Evolutionary conservation across 805 yeast genomes (phyloP), one percentile per base, ranked within the genome.

Genomic region (Candida dendrica): DNA sequence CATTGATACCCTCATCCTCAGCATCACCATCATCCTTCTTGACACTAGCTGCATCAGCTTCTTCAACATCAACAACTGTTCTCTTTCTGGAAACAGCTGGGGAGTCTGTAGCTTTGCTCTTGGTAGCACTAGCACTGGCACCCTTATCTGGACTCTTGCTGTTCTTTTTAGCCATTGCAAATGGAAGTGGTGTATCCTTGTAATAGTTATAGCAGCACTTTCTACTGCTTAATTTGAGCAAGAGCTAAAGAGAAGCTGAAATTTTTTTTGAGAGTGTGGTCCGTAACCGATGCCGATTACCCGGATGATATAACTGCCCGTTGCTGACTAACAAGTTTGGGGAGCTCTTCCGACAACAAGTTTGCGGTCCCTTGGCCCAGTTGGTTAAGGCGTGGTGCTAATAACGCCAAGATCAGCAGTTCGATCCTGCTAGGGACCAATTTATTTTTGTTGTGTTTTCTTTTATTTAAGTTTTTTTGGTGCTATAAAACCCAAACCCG

Each of bases 341-440:
- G n/a, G n/a, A n/a, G n/a, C n/a, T n/a, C n/a, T n/a, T n/a, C n/a
- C n/a, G n/a, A n/a, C n/a, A n/a, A n/a, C n/a, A n/a, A n/a, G n/a
- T n/a, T n/a, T n/a, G n/a, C 10, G 72, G 68, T 71, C 75, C 72
- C 75, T 71, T 71, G 75, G 75, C 75, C 75, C 71, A 71, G 75
- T 69, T 70, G 75, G 75, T 71, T 70, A 71, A 69, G 76, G 75
- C 75, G 74, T 70, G 71, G 75, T 70, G 74, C 75, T 71, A 71
- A 71, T 71, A 29, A 59, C 64, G 64, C 64, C 61, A 59, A 59
- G 86, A 79, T 79, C 86, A 77, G 84, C 86, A 76, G 86, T 79
- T 79, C 86, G 86, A 79, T 78, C 86, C 86, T 76, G 86, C 84
- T 77, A 79, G 84, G 84, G 84, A 79, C 78, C 86, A 79, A n/a